Evolutionary conservation across 805 yeast species (phyloP).

Genomic region (Candida multigemmis): DNA sequence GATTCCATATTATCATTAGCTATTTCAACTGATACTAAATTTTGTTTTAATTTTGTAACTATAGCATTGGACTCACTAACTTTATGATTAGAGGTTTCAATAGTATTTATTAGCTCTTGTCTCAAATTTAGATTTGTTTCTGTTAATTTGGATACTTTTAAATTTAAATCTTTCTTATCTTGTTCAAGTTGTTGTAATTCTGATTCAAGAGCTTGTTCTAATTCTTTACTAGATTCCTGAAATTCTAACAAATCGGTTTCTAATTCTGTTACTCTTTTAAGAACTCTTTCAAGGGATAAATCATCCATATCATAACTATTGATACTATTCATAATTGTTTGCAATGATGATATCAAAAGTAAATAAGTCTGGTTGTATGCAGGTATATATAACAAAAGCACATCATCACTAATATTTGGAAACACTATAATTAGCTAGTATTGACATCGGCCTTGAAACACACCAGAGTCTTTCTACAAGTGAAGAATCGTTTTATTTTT

Average conservation of each 20-base stretch:
- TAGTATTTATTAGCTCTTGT: slow-evolving; percentile 9
- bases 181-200: slow-evolving; percentile 27
- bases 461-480: neutral
- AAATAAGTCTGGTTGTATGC: too few relatives aligned
- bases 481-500: too few relatives aligned
- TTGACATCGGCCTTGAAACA: neutral
- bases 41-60: slow-evolving; percentile 14
- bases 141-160: slow-evolving; percentile 6
- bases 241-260: slow-evolving; percentile 31
- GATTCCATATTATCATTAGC: slow-evolving; percentile 31
- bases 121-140: slow-evolving; percentile 5
- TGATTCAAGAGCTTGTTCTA: slow-evolving; percentile 36
- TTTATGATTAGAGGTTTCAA: slow-evolving; percentile 11
- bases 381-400: too few relatives aligned
- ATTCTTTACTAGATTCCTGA: slow-evolving; percentile 34
- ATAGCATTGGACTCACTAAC: slow-evolving; percentile 11
- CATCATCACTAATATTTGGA: too few relatives aligned
- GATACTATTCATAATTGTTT: too few relatives aligned
- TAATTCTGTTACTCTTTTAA: slow-evolving; percentile 19
- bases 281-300: too few relatives aligned
- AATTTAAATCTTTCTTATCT: slow-evolving; percentile 9
- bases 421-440: too few relatives aligned
- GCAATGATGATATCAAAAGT: too few relatives aligned
- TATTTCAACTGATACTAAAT: slow-evolving; percentile 33
- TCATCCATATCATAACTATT: too few relatives aligned